Percentiles rank a stretch among this genome's conserved stretches.
These are phyloP conservation scores for Leishmania lainsoni DNA, from an alignment of 208 protist genomes.

Conservation along the genomic window DNA sequence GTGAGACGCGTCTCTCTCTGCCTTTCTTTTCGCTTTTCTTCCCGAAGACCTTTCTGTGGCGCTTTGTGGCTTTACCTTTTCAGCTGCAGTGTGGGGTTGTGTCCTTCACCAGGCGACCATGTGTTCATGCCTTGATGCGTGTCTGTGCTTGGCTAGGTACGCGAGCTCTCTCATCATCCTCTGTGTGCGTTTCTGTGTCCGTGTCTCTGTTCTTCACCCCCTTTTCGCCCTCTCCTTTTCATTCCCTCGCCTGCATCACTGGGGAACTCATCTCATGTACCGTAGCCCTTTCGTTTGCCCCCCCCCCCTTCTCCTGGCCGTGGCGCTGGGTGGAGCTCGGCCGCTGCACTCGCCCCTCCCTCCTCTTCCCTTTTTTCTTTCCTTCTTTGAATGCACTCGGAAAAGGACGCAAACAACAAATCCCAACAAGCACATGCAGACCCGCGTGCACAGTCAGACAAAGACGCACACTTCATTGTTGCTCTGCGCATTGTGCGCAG, in stretches of 20 bases:
- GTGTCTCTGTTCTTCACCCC: not conserved
- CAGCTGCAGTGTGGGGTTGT: not conserved
- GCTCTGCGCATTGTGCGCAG: not conserved
- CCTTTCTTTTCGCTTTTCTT: not conserved
- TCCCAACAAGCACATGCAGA: not conserved
- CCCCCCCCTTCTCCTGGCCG: not conserved
- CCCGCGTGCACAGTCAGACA: not conserved
- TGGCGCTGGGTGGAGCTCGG: too few relatives aligned
- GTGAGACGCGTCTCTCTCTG: not conserved
- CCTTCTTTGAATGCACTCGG: not conserved
- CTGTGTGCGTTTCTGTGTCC: not conserved
- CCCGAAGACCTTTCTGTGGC: not conserved
- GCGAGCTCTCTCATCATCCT: not conserved
- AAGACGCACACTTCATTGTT: not conserved
- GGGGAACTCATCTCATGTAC: not conserved
- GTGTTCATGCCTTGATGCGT: not conserved
- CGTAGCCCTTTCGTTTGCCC: slow-evolving; percentile 6
- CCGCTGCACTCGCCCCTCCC: not conserved
- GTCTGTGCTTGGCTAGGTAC: not conserved
- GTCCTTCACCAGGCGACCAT: not conserved
- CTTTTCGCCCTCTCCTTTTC: not conserved
- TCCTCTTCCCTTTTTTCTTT: not conserved
- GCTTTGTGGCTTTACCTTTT: not conserved
- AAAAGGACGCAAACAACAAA: not conserved
- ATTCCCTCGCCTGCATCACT: not conserved